A percentile compares a stretch with the other conserved stretches of the same genome.
phyloP scores from a whole-genome alignment of 257 asterid species.

The Plantago major region DNA sequence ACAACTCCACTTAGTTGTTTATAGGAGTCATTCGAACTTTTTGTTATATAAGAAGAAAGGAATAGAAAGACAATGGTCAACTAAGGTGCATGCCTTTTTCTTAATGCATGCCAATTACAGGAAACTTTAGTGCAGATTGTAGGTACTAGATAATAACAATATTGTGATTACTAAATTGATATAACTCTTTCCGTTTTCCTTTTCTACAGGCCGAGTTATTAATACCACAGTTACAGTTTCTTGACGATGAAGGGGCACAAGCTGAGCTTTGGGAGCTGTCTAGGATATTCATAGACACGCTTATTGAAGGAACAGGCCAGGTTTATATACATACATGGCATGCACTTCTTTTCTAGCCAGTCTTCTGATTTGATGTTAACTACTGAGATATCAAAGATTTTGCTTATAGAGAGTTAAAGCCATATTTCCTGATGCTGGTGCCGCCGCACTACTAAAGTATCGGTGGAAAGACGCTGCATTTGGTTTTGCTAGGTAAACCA shows the following conservation, averaged over 20 bases:
- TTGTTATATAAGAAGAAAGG: too few species aligned
- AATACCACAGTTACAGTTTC: conserved; percentile 90
- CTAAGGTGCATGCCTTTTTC: too few species aligned
- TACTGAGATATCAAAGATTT: conserved; percentile 27
- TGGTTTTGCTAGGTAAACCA: conserved; percentile 67
- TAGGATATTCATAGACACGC: conserved; percentile 63
- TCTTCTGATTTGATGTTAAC: conserved; percentile 15
- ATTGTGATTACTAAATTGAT: too few species aligned
- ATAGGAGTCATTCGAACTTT: too few species aligned
- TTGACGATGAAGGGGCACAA: conserved; percentile 97
- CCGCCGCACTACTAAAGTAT: conserved; percentile 84
- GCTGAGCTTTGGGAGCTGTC: conserved; percentile 89
- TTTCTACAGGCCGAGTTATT: conserved; percentile 75
- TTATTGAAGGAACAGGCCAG: conserved; percentile 73
- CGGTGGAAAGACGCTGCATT: conserved; percentile 91
- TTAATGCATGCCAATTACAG: too few species aligned
- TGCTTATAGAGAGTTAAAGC: conserved; percentile 76
- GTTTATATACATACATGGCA: conserved; percentile 24
- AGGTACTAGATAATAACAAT: too few species aligned
- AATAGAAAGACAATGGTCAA: too few species aligned
- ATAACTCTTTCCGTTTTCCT: too few species aligned
- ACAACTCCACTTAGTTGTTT: too few species aligned
- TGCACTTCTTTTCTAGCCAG: conserved; percentile 1
- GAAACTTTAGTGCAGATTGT: too few species aligned
- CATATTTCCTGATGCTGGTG: conserved; percentile 97